Base-by-base conservation (phyloP, 148 eudicot genomes). In the Fagopyrum esculentum region DNA sequence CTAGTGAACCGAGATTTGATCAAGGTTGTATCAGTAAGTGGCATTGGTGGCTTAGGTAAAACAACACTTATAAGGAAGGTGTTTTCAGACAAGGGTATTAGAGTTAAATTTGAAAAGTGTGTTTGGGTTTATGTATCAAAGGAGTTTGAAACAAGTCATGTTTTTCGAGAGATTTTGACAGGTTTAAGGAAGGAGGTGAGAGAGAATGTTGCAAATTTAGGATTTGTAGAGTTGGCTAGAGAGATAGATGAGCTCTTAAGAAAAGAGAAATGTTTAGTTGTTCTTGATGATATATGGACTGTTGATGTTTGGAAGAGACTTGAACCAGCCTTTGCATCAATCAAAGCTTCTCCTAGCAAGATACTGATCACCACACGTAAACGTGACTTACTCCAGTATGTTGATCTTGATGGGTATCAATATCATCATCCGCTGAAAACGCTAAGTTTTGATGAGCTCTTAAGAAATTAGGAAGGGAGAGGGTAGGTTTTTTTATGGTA, bases 221-320 rank as follows among this genome's bases (percentile, higher is more conserved):
- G 5, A 5, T 15, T 1, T 52, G 56, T 0, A 13, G 17, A 52
- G 17, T 4, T 55, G 26, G 22, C 60, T 2, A 7, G 16, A 17
- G 22, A 55, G 22, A 55, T 55, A n/a, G 8, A 55, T 55, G 56
- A 52, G n/a, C 56, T 52, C 43, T 8, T 54, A n/a, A 19, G 6
- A 44, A 0, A 29, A 0, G 43, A 16, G 50, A 55, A 11, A 44
- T 74, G 64, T 17, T 57, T 74, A 3, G 69, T 74, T 11, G 66
- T 74, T 57, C 50, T 74, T 13, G 76, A 74, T 56, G 76, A 74
- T 44, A 16, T 74, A 5, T 54, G 76, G 76, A 55, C 1, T 35
- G 43, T 4, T 1, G 15, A 17, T 0, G 66, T 12, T 59, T 74
- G 76, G 76, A 29, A 57, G 9, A 13, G 30, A 1, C 29, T 74